These are phyloP conservation scores for Coemansia asiatica DNA, from an alignment of 192 early-diverging fungal species.

Conservation along the genomic window DNA sequence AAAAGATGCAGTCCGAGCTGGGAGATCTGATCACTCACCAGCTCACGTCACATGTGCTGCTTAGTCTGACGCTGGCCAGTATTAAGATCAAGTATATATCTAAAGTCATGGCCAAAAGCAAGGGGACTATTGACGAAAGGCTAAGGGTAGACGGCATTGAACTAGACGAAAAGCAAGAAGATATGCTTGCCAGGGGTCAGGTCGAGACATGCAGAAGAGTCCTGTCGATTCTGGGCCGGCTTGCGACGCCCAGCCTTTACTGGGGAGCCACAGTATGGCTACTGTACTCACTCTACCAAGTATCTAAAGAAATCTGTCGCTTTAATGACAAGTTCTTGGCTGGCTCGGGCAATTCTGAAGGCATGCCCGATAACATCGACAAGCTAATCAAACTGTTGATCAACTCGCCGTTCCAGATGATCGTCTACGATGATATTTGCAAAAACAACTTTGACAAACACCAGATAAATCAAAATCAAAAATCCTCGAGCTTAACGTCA, in stretches of 20 bases:
- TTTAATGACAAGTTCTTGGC: not conserved
- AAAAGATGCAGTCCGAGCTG: slow-evolving; percentile 19
- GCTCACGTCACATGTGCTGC: slow-evolving; percentile 6
- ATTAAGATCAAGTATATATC: not conserved
- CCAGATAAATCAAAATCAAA: too few relatives aligned
- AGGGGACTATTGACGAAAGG: not conserved
- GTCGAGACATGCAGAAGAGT: not conserved
- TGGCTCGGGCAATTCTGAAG: not conserved
- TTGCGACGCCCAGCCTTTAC: not conserved
- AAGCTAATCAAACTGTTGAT: not conserved
- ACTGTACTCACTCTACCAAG: not conserved
- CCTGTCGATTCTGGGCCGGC: not conserved
- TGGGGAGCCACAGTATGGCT: slow-evolving; percentile 2
- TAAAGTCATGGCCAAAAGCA: not conserved
- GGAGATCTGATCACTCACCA: slow-evolving; percentile 11
- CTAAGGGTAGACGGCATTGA: not conserved
- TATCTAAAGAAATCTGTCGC: not conserved
- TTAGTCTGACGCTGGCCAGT: slow-evolving; percentile 10
- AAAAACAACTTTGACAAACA: too few relatives aligned
- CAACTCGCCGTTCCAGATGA: slow-evolving; percentile 1
- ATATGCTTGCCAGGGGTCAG: not conserved
- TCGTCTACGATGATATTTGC: not conserved
- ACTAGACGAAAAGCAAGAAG: not conserved
- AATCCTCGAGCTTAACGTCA: too few relatives aligned
- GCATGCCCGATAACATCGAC: not conserved